Percentiles rank a stretch among this genome's conserved stretches.
These are phyloP conservation scores for Monilinia fructicola DNA, from an alignment of 2,329 filamentous ascomycete genomes.

Conservation along the genomic window DNA sequence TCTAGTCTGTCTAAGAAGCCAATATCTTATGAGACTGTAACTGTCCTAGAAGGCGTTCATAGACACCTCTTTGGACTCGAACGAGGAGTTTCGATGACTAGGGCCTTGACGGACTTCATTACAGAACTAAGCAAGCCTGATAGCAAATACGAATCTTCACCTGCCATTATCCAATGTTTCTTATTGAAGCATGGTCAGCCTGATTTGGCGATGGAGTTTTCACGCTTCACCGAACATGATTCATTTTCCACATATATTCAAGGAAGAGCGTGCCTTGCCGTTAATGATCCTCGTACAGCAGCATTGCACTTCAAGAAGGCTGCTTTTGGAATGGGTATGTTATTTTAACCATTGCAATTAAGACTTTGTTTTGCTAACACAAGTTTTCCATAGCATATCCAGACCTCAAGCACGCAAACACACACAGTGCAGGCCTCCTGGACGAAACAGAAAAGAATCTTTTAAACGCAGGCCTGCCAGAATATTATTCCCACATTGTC, in stretches of 20 bases:
- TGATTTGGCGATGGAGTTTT: conserved; percentile 59
- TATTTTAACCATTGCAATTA: neutral
- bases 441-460: conserved; percentile 71
- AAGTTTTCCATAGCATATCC: conserved; percentile 33
- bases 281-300: conserved; percentile 72
- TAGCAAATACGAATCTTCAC: conserved; percentile 64
- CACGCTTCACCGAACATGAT: conserved; percentile 55
- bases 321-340: conserved; percentile 77
- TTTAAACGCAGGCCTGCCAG: conserved; percentile 70
- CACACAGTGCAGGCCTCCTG: conserved; percentile 65
- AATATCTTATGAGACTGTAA: conserved; percentile 52
- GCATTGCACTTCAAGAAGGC: conserved; percentile 77
- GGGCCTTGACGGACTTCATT: conserved; percentile 65
- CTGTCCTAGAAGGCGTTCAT: conserved; percentile 59
- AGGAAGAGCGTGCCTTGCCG: conserved; percentile 72
- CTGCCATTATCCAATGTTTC: conserved; percentile 61
- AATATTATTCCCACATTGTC: conserved; percentile 85
- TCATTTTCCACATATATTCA: conserved; percentile 78
- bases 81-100: conserved; percentile 51
- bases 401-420: conserved; percentile 41
- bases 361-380: conserved; percentile 18
- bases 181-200: conserved; percentile 59
- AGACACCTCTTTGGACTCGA: conserved; percentile 64
- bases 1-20: conserved; percentile 44
- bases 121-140: conserved; percentile 63